Conservation (phyloP, 129 eudicot species). For the Flaveria bidentis region DNA sequence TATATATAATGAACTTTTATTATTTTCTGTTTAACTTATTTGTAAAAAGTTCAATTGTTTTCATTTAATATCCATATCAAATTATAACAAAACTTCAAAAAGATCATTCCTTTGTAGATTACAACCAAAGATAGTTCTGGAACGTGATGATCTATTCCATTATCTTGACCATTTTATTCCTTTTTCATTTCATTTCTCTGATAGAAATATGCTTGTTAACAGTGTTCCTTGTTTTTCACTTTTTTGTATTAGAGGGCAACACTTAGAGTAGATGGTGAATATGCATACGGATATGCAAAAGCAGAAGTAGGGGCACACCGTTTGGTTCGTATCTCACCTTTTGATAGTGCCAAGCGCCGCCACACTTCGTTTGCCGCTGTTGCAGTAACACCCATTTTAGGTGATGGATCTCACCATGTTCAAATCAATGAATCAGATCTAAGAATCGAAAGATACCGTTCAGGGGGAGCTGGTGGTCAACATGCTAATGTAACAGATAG, state of each 20-base stretch:
- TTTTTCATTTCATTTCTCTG: not conserved
- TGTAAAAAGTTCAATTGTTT: not conserved
- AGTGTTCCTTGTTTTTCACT: not conserved
- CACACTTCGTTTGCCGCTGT: conserved; percentile 96
- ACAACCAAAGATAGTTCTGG: no score
- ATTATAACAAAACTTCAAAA: no score
- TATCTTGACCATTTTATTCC: not conserved
- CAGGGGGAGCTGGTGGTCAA: conserved; percentile 97
- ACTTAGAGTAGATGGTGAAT: conserved; percentile 84
- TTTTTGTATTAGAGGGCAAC: conserved; percentile 61
- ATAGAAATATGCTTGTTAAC: not conserved
- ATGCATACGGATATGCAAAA: conserved; percentile 93
- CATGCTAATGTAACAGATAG: conserved; percentile 84
- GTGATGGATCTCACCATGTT: conserved; percentile 65
- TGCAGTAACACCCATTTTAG: conserved; percentile 87
- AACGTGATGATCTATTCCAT: no score
- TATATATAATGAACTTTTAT: not conserved
- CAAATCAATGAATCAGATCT: conserved; percentile 92
- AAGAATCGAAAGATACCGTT: conserved; percentile 67
- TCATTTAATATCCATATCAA: not conserved
- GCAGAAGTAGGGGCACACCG: conserved; percentile 95
- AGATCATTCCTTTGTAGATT: no score
- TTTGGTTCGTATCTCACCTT: conserved; percentile 84
- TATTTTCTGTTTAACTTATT: not conserved
- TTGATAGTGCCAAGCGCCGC: conserved; percentile 81